phyloP scores from a whole-genome alignment of 2,329 filamentous ascomycete species.

The Xylaria sp. region DNA sequence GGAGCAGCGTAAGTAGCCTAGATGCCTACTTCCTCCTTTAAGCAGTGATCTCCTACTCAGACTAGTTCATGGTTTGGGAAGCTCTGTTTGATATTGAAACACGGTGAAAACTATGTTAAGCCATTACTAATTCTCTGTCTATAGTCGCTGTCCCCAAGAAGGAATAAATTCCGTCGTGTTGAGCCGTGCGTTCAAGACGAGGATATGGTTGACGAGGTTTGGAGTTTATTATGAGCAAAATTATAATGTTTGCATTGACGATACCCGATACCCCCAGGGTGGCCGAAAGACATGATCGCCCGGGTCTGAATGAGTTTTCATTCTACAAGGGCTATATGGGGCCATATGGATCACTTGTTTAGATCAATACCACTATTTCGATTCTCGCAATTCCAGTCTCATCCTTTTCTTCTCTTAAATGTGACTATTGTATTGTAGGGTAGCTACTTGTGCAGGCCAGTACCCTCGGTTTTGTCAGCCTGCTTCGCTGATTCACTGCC shows the following conservation, averaged over 20 bases:
- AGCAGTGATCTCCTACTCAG: background rate
- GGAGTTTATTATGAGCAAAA: constrained; percentile 36
- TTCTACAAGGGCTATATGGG: constrained; percentile 21
- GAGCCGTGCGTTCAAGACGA: constrained; percentile 23
- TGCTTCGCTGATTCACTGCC: background rate
- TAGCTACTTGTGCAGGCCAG: background rate
- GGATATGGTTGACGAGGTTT: constrained; percentile 25
- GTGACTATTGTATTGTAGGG: background rate
- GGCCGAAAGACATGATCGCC: constrained; percentile 42
- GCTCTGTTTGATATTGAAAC: background rate
- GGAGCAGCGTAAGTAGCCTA: constrained; percentile 61
- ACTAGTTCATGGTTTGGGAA: background rate
- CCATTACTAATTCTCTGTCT: constrained; percentile 11
- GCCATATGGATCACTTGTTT: constrained; percentile 34
- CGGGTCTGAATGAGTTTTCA: constrained; percentile 25
- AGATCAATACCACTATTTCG: constrained; percentile 37
- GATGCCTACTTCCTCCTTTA: background rate
- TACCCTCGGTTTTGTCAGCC: background rate
- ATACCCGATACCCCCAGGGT: constrained; percentile 44
- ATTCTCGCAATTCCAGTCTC: constrained; percentile 4
- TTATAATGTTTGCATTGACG: constrained; percentile 43
- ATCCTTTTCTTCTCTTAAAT: background rate
- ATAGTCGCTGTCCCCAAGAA: constrained; percentile 62
- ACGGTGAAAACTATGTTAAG: background rate
- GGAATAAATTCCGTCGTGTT: constrained; percentile 48